These are phyloP conservation scores for Jamesozyma spencerorum DNA, from an alignment of 805 yeast species.

Conservation along the genomic window DNA sequence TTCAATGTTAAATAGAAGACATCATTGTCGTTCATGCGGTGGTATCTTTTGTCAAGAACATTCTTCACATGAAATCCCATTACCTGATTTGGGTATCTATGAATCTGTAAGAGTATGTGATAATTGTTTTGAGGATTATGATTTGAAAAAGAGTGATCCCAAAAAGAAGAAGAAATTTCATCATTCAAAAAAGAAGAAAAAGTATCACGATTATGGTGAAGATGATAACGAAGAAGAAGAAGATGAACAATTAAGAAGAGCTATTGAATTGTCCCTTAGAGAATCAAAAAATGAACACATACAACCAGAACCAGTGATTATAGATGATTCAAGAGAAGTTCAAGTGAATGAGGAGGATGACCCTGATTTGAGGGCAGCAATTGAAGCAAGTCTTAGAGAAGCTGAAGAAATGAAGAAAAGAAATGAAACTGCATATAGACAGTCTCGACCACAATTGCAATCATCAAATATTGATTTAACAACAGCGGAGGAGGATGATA, in stretches of 20 bases:
- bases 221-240: constrained; percentile 42
- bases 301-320: constrained; percentile 21
- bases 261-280: constrained; percentile 67
- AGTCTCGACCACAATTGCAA: constrained; percentile 3
- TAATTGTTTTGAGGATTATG: constrained; percentile 63
- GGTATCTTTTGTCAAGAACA: constrained; percentile 86
- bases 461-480: constrained; percentile 33
- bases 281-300: constrained; percentile 32
- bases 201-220: too few species aligned
- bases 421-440: constrained; percentile 17
- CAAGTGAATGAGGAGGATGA: constrained; percentile 66
- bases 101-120: constrained; percentile 93
- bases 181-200: constrained; percentile 18
- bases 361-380: constrained; percentile 87
- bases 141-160: constrained; percentile 27
- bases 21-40: constrained; percentile 95
- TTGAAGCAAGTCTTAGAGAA: constrained; percentile 81
- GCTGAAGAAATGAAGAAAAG: constrained; percentile 36
- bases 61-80: constrained; percentile 59
- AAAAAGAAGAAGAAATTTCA: constrained; percentile 11
- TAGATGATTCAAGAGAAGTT: constrained; percentile 25
- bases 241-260: constrained; percentile 68
- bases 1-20: constrained; percentile 78
- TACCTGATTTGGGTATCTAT: constrained; percentile 77
- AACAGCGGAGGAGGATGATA: constrained; percentile 57